These are phyloP conservation scores for Phaffomyces thermotolerans DNA, from an alignment of 805 yeast species.

Conservation along the genomic window DNA sequence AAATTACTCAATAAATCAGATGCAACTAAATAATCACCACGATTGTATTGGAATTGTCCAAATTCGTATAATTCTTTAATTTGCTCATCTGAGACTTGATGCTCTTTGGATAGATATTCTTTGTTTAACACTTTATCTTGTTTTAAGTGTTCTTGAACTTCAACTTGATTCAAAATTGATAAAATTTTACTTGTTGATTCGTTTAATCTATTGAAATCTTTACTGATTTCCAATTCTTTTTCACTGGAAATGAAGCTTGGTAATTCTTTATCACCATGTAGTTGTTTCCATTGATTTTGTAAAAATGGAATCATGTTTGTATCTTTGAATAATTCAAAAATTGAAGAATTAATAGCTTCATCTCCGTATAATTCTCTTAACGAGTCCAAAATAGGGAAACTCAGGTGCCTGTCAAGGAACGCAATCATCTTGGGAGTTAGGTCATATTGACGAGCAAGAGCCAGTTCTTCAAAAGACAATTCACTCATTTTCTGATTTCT, in stretches of 20 bases:
- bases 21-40: slow-evolving; percentile 56
- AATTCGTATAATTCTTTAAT: slow-evolving; percentile 46
- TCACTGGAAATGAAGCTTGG: slow-evolving; percentile 37
- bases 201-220: slow-evolving; percentile 28
- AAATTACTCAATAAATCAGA: slow-evolving; percentile 52
- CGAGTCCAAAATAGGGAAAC: slow-evolving; percentile 45
- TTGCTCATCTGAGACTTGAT: slow-evolving; percentile 40
- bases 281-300: slow-evolving; percentile 35
- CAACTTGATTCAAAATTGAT: slow-evolving; percentile 39
- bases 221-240: slow-evolving; percentile 30
- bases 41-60: slow-evolving; percentile 56
- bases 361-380: slow-evolving; percentile 39
- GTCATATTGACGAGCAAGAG: slow-evolving; percentile 42
- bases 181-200: slow-evolving; percentile 38
- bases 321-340: slow-evolving; percentile 47
- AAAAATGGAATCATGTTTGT: slow-evolving; percentile 49
- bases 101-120: slow-evolving; percentile 36
- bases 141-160: slow-evolving; percentile 44
- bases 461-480: slow-evolving; percentile 28
- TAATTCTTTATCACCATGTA: slow-evolving; percentile 32
- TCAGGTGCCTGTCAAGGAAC: slow-evolving; percentile 55
- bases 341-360: slow-evolving; percentile 37
- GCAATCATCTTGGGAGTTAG: slow-evolving; percentile 47
- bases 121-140: slow-evolving; percentile 51
- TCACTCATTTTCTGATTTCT: slow-evolving; percentile 18